Evolutionary conservation across 768 basidiomycete genomes (phyloP), one percentile per base, ranked within the genome.

Genomic region (Tulasnella sp.): DNA sequence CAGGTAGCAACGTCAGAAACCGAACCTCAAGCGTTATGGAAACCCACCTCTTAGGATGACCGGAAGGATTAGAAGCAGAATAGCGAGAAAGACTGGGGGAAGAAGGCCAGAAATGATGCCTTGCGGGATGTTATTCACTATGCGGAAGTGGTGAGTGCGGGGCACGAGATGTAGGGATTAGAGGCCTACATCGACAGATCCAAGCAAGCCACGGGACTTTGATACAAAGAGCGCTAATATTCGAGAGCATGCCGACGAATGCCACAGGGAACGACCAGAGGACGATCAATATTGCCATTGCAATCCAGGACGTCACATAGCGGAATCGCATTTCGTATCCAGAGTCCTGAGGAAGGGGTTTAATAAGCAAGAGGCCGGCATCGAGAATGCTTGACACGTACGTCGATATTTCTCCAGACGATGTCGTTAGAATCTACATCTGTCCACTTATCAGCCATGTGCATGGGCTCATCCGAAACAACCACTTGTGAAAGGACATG

Each of bases 31-130:
- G n/a, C n/a, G n/a, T n/a, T n/a, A n/a, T n/a, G n/a, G n/a, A 11
- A 17, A 57, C 75, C 60, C 57, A 82, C 83, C 75, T 63, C 74
- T 69, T 23, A 83, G 68, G 35, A 84, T 69, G 59, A 76, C 67
- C 0, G 83, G 83, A 3, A 87, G 64, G 11, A 85, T 54, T 27
- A 77, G 69, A 67, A 84, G 83, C 27, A 86, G 67, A 11, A 80
- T 69, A 0, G 82, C 79, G 23, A 87, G 69, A 6, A 83, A 70
- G 1, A 76, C 63, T 11, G 84, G 83, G 12, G 85, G 84, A 12
- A 85, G 70, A 14, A 83, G 70, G 67, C 83, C 84, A 62, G 78
- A 74, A 43, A 86, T 74, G 57, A 85, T 74, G 60, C 81, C 80
- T 43, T 70, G 69, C 12, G 69, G 50, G n/a, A 68, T 58, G 36